phyloP scores from a whole-genome alignment of 192 early-diverging fungal species.

The Backusella sp. region DNA sequence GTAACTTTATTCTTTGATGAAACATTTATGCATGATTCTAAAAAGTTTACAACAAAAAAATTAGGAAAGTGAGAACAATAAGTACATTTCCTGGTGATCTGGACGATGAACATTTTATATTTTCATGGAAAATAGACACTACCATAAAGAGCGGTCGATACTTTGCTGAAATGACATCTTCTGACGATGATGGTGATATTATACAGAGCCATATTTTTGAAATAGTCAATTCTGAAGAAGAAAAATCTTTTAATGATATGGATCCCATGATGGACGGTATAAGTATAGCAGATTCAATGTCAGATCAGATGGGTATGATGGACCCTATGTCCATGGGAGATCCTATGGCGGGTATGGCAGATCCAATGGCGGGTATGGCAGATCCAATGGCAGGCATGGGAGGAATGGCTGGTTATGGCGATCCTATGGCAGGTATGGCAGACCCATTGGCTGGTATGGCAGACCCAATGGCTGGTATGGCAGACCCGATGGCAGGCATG shows the following conservation, averaged over 20 bases:
- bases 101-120: constrained; percentile 6
- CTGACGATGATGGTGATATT: not conserved
- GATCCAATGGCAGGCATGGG: not conserved
- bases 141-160: not conserved
- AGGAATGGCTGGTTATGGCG: not conserved
- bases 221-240: not conserved
- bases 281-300: not conserved
- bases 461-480: not conserved
- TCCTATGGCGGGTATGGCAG: not conserved
- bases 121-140: constrained; percentile 1
- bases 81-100: not conserved
- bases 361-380: not conserved
- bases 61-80: constrained; percentile 8
- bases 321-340: not conserved
- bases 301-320: not conserved
- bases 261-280: not conserved
- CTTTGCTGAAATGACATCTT: constrained; percentile 1
- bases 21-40: not conserved
- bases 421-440: not conserved
- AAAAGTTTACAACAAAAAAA: not conserved
- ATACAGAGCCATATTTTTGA: not conserved
- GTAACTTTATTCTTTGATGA: not conserved
- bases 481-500: not conserved
- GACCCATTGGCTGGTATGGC: not conserved
- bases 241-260: not conserved